phyloP scores from a whole-genome alignment of 2,329 filamentous ascomycete genomes.

The Endoconidiophora polonica region DNA sequence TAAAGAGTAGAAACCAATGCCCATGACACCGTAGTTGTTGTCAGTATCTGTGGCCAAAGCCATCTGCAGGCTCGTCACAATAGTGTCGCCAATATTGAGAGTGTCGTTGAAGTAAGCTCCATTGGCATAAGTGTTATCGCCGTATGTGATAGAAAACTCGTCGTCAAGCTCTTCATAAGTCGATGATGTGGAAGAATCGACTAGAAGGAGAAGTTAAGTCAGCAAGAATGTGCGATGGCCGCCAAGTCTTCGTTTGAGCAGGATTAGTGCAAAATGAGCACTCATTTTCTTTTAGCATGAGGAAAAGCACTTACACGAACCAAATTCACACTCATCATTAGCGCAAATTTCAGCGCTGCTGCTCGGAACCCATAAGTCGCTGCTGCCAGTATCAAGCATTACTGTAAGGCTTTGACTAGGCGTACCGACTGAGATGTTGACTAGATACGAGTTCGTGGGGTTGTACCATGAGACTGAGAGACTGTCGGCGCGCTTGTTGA shows the following conservation, averaged over 20 bases:
- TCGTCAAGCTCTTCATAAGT: constrained; percentile 29
- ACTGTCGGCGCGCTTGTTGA: background rate
- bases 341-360: constrained; percentile 25
- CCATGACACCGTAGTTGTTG: constrained; percentile 40
- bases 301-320: constrained; percentile 21
- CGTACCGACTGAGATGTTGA: constrained; percentile 38
- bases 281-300: background rate
- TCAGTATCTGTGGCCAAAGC: constrained; percentile 38
- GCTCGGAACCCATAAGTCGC: constrained; percentile 44
- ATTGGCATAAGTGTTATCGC: constrained; percentile 38
- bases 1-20: constrained; percentile 41
- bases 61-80: constrained; percentile 39
- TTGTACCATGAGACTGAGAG: constrained; percentile 4
- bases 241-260: constrained; percentile 25
- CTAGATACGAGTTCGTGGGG: constrained; percentile 31
- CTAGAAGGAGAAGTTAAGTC: constrained; percentile 19
- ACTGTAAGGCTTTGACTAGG: constrained; percentile 39
- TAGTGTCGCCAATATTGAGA: constrained; percentile 36
- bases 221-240: constrained; percentile 15
- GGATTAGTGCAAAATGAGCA: background rate
- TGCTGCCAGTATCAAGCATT: constrained; percentile 49
- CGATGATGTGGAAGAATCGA: constrained; percentile 27
- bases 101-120: constrained; percentile 44
- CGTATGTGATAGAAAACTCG: constrained; percentile 42
- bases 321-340: constrained; percentile 14